Evolutionary conservation across 495 filamentous ascomycete species (phyloP).

Genomic region (Acidomyces sp.): DNA sequence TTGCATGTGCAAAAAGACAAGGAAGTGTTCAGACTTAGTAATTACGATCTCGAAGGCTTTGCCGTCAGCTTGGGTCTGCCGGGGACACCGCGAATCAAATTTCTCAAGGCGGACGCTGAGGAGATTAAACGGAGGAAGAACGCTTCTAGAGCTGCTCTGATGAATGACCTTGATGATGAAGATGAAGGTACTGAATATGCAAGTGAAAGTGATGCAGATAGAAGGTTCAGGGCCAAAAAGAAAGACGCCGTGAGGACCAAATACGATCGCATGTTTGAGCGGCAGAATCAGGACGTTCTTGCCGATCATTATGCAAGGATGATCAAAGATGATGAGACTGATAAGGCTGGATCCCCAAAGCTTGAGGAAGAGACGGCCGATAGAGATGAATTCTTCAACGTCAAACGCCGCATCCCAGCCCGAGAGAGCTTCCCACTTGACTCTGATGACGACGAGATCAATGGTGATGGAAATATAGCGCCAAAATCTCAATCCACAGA

Average conservation of each 20-base stretch:
- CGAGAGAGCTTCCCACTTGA: conserved; percentile 25
- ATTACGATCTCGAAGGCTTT: conserved; percentile 71
- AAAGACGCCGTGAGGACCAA: conserved; percentile 66
- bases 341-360: conserved; percentile 28
- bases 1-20: conserved; percentile 85
- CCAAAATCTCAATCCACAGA: background rate
- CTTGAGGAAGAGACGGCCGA: conserved; percentile 11
- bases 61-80: conserved; percentile 76
- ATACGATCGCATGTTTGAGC: conserved; percentile 92
- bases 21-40: conserved; percentile 70
- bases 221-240: conserved; percentile 39
- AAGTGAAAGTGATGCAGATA: conserved; percentile 40
- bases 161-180: conserved; percentile 37
- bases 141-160: conserved; percentile 47
- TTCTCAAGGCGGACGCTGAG: conserved; percentile 77
- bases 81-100: conserved; percentile 81
- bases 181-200: conserved; percentile 27
- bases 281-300: conserved; percentile 87
- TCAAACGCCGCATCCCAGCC: conserved; percentile 66
- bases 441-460: conserved; percentile 25
- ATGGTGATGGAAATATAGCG: background rate
- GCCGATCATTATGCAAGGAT: conserved; percentile 83
- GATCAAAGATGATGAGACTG: conserved; percentile 29
- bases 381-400: conserved; percentile 66
- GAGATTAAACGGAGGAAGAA: conserved; percentile 55